Evolutionary conservation across 2,329 filamentous ascomycete genomes (phyloP), one percentile per base, ranked within the genome.

Genomic region (Meredithiella fracta): DNA sequence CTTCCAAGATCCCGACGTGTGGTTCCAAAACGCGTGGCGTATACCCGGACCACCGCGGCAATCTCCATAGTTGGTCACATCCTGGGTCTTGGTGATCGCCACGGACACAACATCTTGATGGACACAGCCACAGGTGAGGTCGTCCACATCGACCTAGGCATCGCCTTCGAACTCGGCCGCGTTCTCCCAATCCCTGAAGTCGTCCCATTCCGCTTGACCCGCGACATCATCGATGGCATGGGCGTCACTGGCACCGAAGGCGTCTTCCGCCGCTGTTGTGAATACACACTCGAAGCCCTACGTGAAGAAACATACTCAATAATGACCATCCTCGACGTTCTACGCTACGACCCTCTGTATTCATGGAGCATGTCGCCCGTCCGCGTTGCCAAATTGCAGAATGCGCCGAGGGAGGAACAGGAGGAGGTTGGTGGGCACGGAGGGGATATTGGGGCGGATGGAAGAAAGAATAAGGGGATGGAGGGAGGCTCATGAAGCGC

Each of bases 341-440:
- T 99, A 58, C 85, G 94, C n/a, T 97, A 96, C 68, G 92, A 99
- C 73, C 94, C 92, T 1, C 72, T 99, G 59, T 94, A 97, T 67
- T 92, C 82, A 59, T 99, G 92, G 92, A 91, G 87, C 37, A 82
- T 96, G 56, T 92, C 86, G 9, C 80, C 80, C 0, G 72, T 83
- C 34, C 74, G 80, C 20, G 68, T 83, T 58, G 78, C 79, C 42
- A 83, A 82, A 63, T 68, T 84, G 56, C 80, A 83, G 64, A 62
- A 63, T 14, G 68, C 69, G n/a, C 65, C 69, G 37, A 66, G 63
- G 56, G 72, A 71, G 22, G 61, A 68, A 15, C 70, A 72, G 58
- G 61, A 64, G n/a, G 67, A 67, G 55, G 70, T 74, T 44, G 54
- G 55, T 23, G 38, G 20, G 11, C 38, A 58, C 14, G 53, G 40